A percentile compares a stretch with the other conserved stretches of the same genome.
Conservation (phyloP, 2,329 filamentous ascomycete genomes). For the Lasiodiplodia gonubiensis region DNA sequence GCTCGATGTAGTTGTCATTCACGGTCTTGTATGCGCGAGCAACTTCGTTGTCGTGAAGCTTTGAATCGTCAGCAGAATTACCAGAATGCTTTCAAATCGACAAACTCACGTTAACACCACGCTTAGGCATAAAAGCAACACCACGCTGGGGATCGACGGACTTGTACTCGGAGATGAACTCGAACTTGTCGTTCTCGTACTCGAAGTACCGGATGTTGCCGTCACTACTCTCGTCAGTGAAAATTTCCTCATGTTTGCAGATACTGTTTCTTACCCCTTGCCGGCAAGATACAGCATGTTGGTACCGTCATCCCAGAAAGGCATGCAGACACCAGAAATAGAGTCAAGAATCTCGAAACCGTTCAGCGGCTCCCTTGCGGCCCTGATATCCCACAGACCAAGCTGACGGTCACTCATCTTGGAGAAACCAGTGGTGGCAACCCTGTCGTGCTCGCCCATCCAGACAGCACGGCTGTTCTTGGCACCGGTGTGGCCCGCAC, state of each 20-base stretch:
- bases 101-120: conserved; percentile 79
- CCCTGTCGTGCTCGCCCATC: conserved; percentile 95
- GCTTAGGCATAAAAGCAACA: conserved; percentile 91
- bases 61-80: conserved; percentile 32
- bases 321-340: conserved; percentile 98
- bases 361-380: conserved; percentile 78
- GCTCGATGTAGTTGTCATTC: conserved; percentile 92
- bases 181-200: conserved; percentile 98
- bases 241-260: neutral
- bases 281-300: conserved; percentile 95
- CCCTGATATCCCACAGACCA: conserved; percentile 91
- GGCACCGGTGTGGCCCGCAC: conserved; percentile 83
- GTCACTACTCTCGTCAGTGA: conserved; percentile 63
- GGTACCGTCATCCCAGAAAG: conserved; percentile 98
- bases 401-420: conserved; percentile 98
- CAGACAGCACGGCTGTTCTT: conserved; percentile 98
- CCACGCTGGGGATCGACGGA: conserved; percentile 94
- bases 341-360: conserved; percentile 91
- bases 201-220: conserved; percentile 99
- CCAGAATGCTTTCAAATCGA: neutral
- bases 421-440: conserved; percentile 96
- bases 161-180: conserved; percentile 96
- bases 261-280: conserved; percentile 74
- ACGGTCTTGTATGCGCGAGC: conserved; percentile 97
- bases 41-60: conserved; percentile 94